Evolutionary conservation across 495 filamentous ascomycete genomes (phyloP).

Genomic region (Cryomyces minteri): DNA sequence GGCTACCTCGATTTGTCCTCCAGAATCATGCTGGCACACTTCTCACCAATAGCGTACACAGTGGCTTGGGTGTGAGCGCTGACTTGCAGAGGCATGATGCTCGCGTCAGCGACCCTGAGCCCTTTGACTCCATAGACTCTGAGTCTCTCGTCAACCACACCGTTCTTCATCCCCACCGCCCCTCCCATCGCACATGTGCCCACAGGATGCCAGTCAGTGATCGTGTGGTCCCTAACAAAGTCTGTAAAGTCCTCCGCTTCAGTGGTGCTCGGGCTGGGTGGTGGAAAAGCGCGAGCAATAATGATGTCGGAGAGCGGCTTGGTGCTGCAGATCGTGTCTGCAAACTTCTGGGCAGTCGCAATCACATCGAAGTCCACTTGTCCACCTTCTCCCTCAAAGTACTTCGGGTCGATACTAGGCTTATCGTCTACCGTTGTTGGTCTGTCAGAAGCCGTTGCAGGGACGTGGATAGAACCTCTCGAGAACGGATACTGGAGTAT

Average conservation of each 20-base stretch:
- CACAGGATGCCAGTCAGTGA: slow-evolving; percentile 8
- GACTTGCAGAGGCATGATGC: slow-evolving; percentile 4
- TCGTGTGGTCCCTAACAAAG: slow-evolving; percentile 22
- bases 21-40: slow-evolving; percentile 3
- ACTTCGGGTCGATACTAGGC: slow-evolving; percentile 27
- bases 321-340: slow-evolving; percentile 24
- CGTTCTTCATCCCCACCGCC: not conserved
- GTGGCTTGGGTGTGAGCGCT: slow-evolving; percentile 4
- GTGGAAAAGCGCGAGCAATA: slow-evolving; percentile 20
- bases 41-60: slow-evolving; percentile 7
- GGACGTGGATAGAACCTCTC: slow-evolving; percentile 11
- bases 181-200: slow-evolving; percentile 6
- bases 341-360: slow-evolving; percentile 21
- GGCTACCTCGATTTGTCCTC: too few relatives aligned
- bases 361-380: slow-evolving; percentile 27
- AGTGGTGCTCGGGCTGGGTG: not conserved
- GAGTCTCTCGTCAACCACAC: slow-evolving; percentile 2
- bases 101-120: slow-evolving; percentile 5
- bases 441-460: slow-evolving; percentile 22
- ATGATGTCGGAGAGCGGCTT: slow-evolving; percentile 26
- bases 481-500: slow-evolving; percentile 21
- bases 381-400: slow-evolving; percentile 21
- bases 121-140: slow-evolving; percentile 4
- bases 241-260: slow-evolving; percentile 17
- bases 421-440: slow-evolving; percentile 7